These are phyloP conservation scores for Theileria sp. DNA, from an alignment of 169 alveolate genomes.

Conservation along the genomic window DNA sequence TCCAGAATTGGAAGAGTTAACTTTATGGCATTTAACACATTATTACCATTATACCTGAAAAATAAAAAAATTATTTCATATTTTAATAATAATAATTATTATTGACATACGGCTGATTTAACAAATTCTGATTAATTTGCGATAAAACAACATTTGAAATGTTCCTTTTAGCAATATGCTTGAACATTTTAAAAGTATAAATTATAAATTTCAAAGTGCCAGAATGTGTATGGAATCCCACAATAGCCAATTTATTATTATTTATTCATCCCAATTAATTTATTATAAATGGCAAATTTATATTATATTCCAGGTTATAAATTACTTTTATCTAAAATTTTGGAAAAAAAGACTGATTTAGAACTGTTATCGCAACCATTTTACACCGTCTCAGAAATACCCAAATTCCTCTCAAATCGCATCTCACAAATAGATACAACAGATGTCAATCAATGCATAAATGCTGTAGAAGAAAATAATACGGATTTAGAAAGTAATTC, in stretches of 20 bases:
- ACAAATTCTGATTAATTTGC: neutral
- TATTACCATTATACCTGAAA: neutral
- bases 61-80: neutral
- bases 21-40: neutral
- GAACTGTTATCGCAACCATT: constrained; percentile 20
- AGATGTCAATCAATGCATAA: neutral
- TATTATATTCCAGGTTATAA: constrained; percentile 6
- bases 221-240: neutral
- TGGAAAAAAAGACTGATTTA: neutral
- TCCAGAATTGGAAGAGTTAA: neutral
- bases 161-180: neutral
- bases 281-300: neutral
- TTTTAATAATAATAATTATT: no score
- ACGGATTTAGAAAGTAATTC: neutral
- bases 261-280: neutral
- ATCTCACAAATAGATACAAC: neutral
- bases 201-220: neutral
- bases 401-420: neutral
- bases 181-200: neutral
- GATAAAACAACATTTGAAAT: neutral
- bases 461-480: neutral
- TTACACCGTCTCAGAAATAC: constrained; percentile 51
- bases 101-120: neutral
- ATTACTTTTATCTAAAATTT: neutral
- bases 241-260: neutral